These are phyloP conservation scores for Sclerospora graminicola DNA, from an alignment of 352 stramenopile genomes.

Conservation along the genomic window DNA sequence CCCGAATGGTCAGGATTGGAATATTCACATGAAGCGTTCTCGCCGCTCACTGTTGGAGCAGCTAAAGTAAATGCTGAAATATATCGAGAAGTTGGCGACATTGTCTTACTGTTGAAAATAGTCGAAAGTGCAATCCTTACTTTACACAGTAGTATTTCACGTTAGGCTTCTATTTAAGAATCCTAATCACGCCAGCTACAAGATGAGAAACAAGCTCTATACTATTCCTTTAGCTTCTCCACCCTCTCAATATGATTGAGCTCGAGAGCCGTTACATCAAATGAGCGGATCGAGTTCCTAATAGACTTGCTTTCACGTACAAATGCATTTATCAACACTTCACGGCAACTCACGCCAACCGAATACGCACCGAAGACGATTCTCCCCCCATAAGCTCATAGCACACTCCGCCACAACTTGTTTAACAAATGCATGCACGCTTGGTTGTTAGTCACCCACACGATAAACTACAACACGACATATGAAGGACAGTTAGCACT, in stretches of 20 bases:
- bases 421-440: conserved; percentile 95
- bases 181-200: too few species aligned
- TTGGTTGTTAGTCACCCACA: conserved; percentile 94
- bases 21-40: conserved; percentile 76
- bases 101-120: too few species aligned
- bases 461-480: conserved; percentile 74
- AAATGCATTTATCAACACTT: conserved; percentile 22
- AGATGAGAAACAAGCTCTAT: conserved; percentile 3
- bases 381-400: conserved; percentile 31
- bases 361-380: conserved; percentile 1
- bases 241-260: too few species aligned
- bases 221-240: too few species aligned
- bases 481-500: neutral
- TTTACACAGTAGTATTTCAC: conserved; percentile 13
- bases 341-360: conserved; percentile 4
- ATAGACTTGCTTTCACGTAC: conserved; percentile 6
- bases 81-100: too few species aligned
- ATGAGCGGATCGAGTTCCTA: too few species aligned
- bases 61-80: neutral
- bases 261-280: too few species aligned
- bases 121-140: conserved; percentile 7
- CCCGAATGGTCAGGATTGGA: conserved; percentile 64
- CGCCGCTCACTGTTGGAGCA: conserved; percentile 54
- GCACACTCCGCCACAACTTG: conserved; percentile 90
- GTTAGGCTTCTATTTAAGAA: too few species aligned